These are phyloP conservation scores for Eucalyptus erythrocorys DNA, from an alignment of 345 rosid species.

Conservation along the genomic window DNA sequence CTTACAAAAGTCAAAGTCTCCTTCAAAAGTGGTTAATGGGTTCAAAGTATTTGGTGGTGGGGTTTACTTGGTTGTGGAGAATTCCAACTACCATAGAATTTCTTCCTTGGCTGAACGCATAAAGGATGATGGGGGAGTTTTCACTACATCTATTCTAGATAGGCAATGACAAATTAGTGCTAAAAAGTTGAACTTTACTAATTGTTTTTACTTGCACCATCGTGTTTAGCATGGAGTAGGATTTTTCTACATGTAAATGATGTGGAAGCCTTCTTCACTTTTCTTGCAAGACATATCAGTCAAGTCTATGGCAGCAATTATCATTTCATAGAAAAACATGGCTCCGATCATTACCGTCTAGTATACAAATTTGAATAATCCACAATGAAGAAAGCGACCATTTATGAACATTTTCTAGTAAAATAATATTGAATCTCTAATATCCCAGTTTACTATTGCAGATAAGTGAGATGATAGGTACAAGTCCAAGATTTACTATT, in stretches of 20 bases:
- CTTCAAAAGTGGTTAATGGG: accelerated
- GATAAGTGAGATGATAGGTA: neutral
- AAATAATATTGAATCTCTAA: too few species aligned
- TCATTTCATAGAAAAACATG: accelerated
- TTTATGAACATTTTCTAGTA: too few species aligned
- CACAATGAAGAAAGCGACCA: accelerated
- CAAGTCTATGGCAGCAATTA: neutral
- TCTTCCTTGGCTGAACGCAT: neutral
- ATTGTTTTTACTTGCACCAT: neutral
- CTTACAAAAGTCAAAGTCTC: neutral
- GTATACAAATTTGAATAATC: neutral
- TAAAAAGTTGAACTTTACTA: neutral
- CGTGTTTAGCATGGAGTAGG: accelerated
- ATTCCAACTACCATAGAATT: neutral
- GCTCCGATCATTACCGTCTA: accelerated
- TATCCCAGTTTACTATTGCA: accelerated
- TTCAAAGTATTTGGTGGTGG: neutral
- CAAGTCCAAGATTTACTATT: neutral
- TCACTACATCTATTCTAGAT: accelerated
- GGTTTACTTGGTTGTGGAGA: neutral
- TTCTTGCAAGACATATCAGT: accelerated
- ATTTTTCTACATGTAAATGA: too few species aligned
- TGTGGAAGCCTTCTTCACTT: accelerated
- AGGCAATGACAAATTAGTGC: neutral
- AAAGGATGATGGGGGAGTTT: accelerated